These are phyloP conservation scores for Penicillium sp. DNA, from an alignment of 2,329 filamentous ascomycete species.

Conservation along the genomic window DNA sequence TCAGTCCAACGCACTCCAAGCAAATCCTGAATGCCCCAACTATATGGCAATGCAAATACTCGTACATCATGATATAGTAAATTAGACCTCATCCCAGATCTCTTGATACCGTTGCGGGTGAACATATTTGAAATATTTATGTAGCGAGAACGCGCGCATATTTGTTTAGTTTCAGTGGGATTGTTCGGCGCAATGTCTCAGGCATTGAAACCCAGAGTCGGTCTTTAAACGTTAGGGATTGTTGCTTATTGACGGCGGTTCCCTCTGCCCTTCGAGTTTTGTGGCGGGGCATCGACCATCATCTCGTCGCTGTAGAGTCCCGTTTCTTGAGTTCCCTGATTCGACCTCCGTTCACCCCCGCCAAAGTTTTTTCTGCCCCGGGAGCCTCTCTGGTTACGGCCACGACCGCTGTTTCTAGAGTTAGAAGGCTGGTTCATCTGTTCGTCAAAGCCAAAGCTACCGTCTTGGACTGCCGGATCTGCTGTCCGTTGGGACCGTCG, in stretches of 20 bases:
- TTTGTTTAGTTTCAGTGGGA: not conserved
- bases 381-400: slow-evolving; percentile 22
- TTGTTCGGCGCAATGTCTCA: not conserved
- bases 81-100: not conserved
- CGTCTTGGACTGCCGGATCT: slow-evolving; percentile 44
- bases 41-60: not conserved
- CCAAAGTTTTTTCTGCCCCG: slow-evolving; percentile 21
- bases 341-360: slow-evolving; percentile 17
- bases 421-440: slow-evolving; percentile 20
- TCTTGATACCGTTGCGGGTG: not conserved
- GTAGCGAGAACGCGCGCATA: not conserved
- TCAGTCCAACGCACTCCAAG: not conserved
- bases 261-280: slow-evolving; percentile 27
- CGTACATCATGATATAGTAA: not conserved
- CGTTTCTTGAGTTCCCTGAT: slow-evolving; percentile 24
- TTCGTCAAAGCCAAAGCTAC: slow-evolving; percentile 44
- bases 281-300: slow-evolving; percentile 43
- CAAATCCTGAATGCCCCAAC: not conserved
- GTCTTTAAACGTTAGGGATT: not conserved
- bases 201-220: not conserved
- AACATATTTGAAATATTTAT: not conserved
- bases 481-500: slow-evolving; percentile 41
- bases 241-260: slow-evolving; percentile 22
- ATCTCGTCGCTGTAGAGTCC: slow-evolving; percentile 48
- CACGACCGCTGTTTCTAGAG: slow-evolving; percentile 17